Conservation (phyloP, 345 rosid species). For the Eucalyptus paniculata region DNA sequence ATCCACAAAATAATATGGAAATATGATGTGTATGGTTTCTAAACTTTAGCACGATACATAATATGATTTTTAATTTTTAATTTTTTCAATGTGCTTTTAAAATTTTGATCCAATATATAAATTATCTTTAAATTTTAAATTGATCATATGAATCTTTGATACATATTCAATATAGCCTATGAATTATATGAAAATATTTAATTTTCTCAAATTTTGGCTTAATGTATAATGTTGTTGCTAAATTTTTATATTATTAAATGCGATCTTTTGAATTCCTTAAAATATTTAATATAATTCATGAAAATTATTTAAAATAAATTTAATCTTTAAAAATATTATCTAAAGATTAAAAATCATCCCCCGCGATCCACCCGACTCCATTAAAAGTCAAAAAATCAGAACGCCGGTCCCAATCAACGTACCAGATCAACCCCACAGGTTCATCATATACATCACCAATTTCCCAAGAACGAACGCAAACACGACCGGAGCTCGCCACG, state of each 20-base stretch:
- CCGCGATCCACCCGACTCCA: background rate
- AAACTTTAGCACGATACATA: fast-evolving
- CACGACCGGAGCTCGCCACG: background rate
- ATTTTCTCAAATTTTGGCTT: fast-evolving
- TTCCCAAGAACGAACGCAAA: background rate
- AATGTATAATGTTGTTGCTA: fast-evolving
- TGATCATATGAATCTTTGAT: fast-evolving
- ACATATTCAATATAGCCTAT: fast-evolving
- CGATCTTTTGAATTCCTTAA: fast-evolving
- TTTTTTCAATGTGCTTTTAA: fast-evolving
- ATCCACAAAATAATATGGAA: too few relatives aligned
- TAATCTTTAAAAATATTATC: background rate
- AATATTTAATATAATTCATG: too few relatives aligned
- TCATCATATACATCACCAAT: background rate
- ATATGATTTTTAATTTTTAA: fast-evolving
- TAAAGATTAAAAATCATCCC: too few relatives aligned
- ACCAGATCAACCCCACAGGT: background rate
- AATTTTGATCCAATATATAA: fast-evolving
- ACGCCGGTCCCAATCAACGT: background rate
- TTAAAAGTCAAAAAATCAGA: background rate
- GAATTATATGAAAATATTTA: fast-evolving
- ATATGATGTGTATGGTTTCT: fast-evolving
- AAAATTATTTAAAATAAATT: too few relatives aligned
- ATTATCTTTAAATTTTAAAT: fast-evolving
- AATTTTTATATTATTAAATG: fast-evolving